phyloP scores from a whole-genome alignment of 2,329 filamentous ascomycete species.

The Colletotrichum lupini region DNA sequence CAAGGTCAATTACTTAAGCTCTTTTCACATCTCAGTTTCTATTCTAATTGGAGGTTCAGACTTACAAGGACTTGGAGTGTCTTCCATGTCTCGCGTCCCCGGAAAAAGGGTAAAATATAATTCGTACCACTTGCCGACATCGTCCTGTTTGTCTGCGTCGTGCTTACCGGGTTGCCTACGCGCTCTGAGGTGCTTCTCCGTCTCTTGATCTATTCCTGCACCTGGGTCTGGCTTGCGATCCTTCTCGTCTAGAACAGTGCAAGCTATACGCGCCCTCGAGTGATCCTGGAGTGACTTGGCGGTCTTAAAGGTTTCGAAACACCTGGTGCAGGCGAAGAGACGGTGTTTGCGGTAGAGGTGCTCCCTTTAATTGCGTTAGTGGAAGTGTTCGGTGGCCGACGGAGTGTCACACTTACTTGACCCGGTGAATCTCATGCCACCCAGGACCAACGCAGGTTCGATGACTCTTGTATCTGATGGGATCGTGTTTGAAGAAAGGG shows the following conservation, averaged over 20 bases:
- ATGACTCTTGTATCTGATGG: constrained; percentile 43
- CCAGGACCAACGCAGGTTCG: constrained; percentile 49
- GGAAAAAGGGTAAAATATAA: constrained; percentile 49
- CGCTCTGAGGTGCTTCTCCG: constrained; percentile 46
- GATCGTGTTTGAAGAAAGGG: constrained; percentile 52
- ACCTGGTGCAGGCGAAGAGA: constrained; percentile 47
- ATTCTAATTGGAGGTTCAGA: background rate
- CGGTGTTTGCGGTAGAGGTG: constrained; percentile 51
- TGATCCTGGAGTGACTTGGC: too few relatives aligned
- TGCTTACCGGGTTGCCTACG: constrained; percentile 30
- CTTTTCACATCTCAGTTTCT: background rate
- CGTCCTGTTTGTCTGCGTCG: constrained; percentile 40
- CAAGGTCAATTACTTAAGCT: background rate
- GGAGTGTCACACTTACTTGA: constrained; percentile 43
- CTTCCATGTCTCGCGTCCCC: constrained; percentile 23
- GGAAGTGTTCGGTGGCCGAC: background rate
- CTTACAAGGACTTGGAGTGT: constrained; percentile 33
- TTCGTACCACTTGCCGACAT: constrained; percentile 50
- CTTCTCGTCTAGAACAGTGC: background rate
- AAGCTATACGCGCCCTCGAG: too few relatives aligned
- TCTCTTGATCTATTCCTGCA: constrained; percentile 49
- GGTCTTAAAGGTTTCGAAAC: constrained; percentile 46
- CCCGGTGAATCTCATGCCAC: constrained; percentile 49
- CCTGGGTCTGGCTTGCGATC: constrained; percentile 36
- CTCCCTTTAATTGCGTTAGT: constrained; percentile 39